Evolutionary conservation across 1,284 basidiomycete species (phyloP), one percentile per base, ranked within the genome.

Genomic region (Heterobasidion occidentale): DNA sequence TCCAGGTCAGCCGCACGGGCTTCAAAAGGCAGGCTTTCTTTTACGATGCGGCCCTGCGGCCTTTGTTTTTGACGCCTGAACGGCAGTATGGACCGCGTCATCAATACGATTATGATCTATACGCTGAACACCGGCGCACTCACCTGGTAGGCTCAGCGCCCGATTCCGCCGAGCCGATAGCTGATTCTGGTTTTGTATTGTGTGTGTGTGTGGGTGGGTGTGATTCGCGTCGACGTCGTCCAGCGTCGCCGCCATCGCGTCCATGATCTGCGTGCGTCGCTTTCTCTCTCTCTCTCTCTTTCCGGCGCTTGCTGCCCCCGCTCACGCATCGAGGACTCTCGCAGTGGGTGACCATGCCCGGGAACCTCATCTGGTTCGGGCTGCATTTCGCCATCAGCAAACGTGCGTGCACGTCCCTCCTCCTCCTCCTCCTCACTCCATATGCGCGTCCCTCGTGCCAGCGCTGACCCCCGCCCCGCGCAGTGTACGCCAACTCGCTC

Each of bases 311-410:
- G 48, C 7, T 46, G 48, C 58, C 61, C 36, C 52, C 65, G 54
- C 59, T 2, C n/a, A 12, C 27, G 59, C 20, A 64, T 63, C 3
- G 58, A 7, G 27, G 60, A 62, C 64, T 54, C 36, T 54, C 3
- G 17, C 47, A 81, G 80, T 81, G 79, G 79, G 57, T 81, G 4
- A 54, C 65, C 4, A 74, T 77, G 71, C 70, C 71, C 1, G 62
- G 67, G 5, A 78, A 78, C 52, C 66, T 76, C 34, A 69, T 81
- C 34, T 78, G 80, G 61, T 70, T 80, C 58, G 74, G 71, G 1
- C 68, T 80, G 52, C 77, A 80, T 62, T 80, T 81, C 60, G 70
- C 75, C 4, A 80, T 80, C 53, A 74, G 74, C 35, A 81, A 80
- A 67, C 60, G 78, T 80, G 60, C 44, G 72, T 62, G 5, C 19